Evolutionary conservation across 352 stramenopile species (phyloP).

Genomic region (Thraustotheca clavata): DNA sequence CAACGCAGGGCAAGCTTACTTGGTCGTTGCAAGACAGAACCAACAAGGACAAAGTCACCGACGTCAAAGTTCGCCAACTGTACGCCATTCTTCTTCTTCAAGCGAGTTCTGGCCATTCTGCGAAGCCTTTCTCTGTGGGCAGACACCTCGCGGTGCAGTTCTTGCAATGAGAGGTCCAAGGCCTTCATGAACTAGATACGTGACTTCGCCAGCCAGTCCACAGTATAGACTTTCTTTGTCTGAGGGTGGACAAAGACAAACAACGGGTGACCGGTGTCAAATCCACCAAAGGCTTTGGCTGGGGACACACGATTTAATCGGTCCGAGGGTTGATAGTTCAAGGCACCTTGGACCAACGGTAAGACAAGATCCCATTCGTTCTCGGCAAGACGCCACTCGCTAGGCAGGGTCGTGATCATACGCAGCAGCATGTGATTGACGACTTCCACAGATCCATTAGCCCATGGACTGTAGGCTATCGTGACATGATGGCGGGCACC

Average conservation of each 20-base stretch:
- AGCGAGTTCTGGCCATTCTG: neutral
- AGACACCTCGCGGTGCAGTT: slow-evolving; percentile 4
- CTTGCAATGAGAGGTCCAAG: neutral
- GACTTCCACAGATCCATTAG: slow-evolving; percentile 32
- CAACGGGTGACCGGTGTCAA: slow-evolving; percentile 3
- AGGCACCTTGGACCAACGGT: slow-evolving; percentile 21
- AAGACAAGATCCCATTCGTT: slow-evolving; percentile 19
- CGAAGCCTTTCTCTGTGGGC: neutral
- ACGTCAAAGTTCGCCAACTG: slow-evolving; percentile 12
- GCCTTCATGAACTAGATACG: neutral
- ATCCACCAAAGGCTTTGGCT: slow-evolving; percentile 24
- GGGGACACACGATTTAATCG: slow-evolving; percentile 24
- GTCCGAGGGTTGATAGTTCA: slow-evolving; percentile 23
- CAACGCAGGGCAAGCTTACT: slow-evolving; percentile 16
- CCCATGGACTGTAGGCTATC: slow-evolving; percentile 30
- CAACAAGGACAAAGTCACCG: slow-evolving; percentile 14
- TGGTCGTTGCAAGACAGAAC: slow-evolving; percentile 3
- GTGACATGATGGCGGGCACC: slow-evolving; percentile 25
- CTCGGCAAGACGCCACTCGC: slow-evolving; percentile 14
- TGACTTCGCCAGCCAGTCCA: neutral
- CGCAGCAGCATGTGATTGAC: slow-evolving; percentile 24
- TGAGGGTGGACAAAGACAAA: neutral
- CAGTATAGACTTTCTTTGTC: neutral
- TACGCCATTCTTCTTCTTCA: neutral
- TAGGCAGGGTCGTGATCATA: slow-evolving; percentile 21